These are phyloP conservation scores for Lachnellula hyalina DNA, from an alignment of 2,329 filamentous ascomycete species.

Conservation along the genomic window DNA sequence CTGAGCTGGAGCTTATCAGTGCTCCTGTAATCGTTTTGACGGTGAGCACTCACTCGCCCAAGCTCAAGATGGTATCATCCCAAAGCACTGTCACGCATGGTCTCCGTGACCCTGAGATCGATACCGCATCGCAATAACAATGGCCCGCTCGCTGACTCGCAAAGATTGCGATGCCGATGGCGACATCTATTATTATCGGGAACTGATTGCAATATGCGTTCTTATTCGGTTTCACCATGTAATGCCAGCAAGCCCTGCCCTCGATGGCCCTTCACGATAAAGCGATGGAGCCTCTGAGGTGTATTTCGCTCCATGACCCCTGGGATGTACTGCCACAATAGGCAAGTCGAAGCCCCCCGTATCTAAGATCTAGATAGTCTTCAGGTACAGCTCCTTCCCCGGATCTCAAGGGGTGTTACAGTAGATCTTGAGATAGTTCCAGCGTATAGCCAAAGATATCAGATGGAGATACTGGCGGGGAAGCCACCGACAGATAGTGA, in stretches of 20 bases:
- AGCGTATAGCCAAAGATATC: not conserved
- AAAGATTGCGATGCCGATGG: not conserved
- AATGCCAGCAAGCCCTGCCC: not conserved
- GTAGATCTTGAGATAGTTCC: not conserved
- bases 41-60: not conserved
- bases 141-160: not conserved
- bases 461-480: not conserved
- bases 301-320: not conserved
- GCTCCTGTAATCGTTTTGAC: constrained; percentile 6
- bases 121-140: not conserved
- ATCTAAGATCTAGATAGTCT: not conserved
- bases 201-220: constrained; percentile 9
- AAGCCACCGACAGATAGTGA: not conserved
- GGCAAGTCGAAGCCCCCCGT: constrained; percentile 15
- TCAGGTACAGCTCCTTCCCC: not conserved
- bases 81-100: constrained; percentile 16
- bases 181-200: not conserved
- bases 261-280: not conserved
- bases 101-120: not conserved
- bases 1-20: constrained; percentile 16
- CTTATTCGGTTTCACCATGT: constrained; percentile 13
- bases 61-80: constrained; percentile 13
- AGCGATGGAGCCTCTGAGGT: not conserved
- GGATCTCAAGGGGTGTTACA: not conserved
- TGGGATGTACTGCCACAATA: constrained; percentile 3